Percentiles rank a stretch among this genome's conserved stretches.
These are phyloP conservation scores for Racocetra persica DNA, from an alignment of 371 early-diverging fungal species.

Conservation along the genomic window DNA sequence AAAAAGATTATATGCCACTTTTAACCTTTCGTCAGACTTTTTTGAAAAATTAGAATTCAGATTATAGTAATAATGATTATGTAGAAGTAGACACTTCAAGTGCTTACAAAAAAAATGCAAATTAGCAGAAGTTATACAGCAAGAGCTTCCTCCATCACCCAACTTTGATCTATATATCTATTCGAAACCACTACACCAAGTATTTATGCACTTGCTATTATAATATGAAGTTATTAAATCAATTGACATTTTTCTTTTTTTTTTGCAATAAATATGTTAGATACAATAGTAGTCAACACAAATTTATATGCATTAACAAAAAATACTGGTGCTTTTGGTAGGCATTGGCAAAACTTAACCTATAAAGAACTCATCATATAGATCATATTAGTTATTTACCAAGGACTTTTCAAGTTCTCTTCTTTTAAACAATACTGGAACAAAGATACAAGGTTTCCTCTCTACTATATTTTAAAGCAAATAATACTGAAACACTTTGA, in stretches of 20 bases:
- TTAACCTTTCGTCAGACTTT: background rate
- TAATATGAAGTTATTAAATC: background rate
- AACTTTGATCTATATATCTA: background rate
- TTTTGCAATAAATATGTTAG: background rate
- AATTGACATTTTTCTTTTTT: background rate
- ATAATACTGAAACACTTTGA: background rate
- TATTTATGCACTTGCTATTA: background rate
- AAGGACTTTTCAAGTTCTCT: background rate
- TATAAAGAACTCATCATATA: background rate
- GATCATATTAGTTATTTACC: background rate
- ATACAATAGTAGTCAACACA: background rate
- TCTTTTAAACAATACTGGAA: background rate
- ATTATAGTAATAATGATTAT: background rate
- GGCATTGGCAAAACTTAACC: background rate
- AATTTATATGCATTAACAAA: background rate
- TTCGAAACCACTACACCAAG: background rate
- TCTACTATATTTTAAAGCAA: background rate
- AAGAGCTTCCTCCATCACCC: background rate
- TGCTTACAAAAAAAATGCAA: background rate
- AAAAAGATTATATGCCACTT: background rate
- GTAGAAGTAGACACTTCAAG: background rate
- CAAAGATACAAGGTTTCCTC: background rate
- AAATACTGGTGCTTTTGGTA: background rate
- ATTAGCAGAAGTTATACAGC: background rate
- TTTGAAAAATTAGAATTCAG: background rate